Base-by-base conservation (phyloP, 31 red algal species). In the Odonthalia washingtoniensis region DNA sequence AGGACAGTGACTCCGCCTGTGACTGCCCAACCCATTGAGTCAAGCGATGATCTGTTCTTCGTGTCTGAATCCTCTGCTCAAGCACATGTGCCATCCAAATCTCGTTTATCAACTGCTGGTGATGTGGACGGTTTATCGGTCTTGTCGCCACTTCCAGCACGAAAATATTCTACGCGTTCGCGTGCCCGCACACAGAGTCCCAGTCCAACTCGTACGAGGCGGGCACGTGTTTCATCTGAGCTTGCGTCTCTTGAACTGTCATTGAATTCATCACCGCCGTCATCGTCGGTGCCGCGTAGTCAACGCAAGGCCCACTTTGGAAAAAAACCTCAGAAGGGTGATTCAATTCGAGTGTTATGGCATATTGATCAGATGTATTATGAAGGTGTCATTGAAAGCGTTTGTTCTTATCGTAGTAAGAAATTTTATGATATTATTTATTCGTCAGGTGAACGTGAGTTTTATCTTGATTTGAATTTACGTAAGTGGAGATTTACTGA, bases 331-430 rank as follows among this genome's bases (percentile, higher is more conserved):
- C 43, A 52, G 0, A 77, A 78, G 27, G 81, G 81, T 24, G 89
- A 91, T 42, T 52, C 57, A 2, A 60, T 91, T 30, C 72, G 89
- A 9, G 89, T 91, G 31, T 73, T 91, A 80, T 91, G 89, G 89
- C 89, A 91, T 46, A 80, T 91, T 53, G 89, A 91, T 75, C 43
- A 84, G 0, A 52, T 85, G 32, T 91, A 85, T 46, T 91, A 91
- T 67, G 72, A 84, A 6, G 89, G 89, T 2, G 72, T 84, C 28
- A 67, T 91, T 33, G 89, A 91, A 64, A 78, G 80, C 12, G 81
- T 91, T 32, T 73, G 84, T 4, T 42, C 40, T 2, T 91, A 83
- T 45, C 43, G 72, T 26, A 74, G 81, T 5, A 84, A 84, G 32
- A 53, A 72, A 31, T 91, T 79, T 64, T 91, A 85, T 72, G 89